These are phyloP conservation scores for Capsicum pubescens DNA, from an alignment of 257 asterid species.

Conservation along the genomic window DNA sequence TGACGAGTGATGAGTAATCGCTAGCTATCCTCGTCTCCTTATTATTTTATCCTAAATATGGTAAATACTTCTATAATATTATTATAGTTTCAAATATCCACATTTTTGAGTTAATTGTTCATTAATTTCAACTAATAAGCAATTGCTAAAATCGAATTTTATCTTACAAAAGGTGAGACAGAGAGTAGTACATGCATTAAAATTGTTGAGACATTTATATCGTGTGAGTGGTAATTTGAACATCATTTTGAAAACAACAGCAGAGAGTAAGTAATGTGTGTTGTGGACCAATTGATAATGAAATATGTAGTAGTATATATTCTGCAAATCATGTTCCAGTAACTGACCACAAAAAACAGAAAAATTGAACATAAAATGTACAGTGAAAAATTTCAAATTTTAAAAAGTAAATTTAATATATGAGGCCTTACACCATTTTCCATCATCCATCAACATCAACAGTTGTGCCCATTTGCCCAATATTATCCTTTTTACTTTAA, in stretches of 20 bases:
- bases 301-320: neutral
- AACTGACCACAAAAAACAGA: neutral
- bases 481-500: neutral
- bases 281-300: conserved; percentile 25
- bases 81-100: neutral
- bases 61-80: neutral
- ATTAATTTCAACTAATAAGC: neutral
- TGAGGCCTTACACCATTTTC: neutral
- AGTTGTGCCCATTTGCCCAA: neutral
- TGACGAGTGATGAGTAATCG: neutral
- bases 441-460: conserved; percentile 21
- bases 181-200: neutral
- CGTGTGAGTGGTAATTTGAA: conserved; percentile 24
- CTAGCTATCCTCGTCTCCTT: no score
- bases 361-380: neutral
- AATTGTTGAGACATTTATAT: neutral
- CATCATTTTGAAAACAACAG: neutral
- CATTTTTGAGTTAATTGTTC: neutral
- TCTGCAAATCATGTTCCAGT: neutral
- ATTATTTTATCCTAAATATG: no score
- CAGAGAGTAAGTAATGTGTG: neutral
- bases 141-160: neutral
- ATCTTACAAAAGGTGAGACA: neutral
- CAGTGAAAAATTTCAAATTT: neutral
- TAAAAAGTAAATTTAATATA: neutral